phyloP scores from a whole-genome alignment of 164 flowering plant species.

The Vitis labrusca region DNA sequence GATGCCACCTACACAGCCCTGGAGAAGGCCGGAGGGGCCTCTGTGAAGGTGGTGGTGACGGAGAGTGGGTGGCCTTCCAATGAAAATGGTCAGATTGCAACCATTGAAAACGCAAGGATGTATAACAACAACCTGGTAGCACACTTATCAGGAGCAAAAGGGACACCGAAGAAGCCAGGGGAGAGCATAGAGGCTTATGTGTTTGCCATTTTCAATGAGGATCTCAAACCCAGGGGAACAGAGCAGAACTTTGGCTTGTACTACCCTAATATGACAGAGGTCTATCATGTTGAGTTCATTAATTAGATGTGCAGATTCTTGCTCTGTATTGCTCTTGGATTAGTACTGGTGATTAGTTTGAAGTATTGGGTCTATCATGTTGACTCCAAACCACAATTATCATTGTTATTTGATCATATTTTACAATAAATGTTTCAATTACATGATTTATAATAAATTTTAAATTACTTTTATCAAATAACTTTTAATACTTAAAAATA shows the following conservation, averaged over 20 bases:
- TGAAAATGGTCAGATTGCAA: slow-evolving; percentile 7
- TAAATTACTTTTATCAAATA: too few relatives aligned
- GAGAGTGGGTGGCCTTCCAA: slow-evolving; percentile 32
- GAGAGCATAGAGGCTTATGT: slow-evolving; percentile 12
- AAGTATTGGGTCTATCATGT: too few relatives aligned
- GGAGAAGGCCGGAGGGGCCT: slow-evolving; percentile 5
- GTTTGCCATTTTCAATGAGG: slow-evolving; percentile 27
- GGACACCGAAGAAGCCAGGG: slow-evolving; percentile 29
- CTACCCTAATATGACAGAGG: slow-evolving; percentile 16
- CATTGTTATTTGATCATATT: too few relatives aligned
- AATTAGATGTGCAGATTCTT: neutral
- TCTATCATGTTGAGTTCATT: neutral
- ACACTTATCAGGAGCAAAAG: neutral
- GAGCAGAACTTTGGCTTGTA: slow-evolving; percentile 28
- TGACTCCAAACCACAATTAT: too few relatives aligned
- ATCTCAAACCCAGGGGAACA: slow-evolving; percentile 19
- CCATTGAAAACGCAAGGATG: slow-evolving; percentile 9
- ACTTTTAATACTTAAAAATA: too few relatives aligned
- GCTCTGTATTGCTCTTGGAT: too few relatives aligned
- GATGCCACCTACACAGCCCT: slow-evolving; percentile 23
- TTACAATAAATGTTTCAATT: too few relatives aligned
- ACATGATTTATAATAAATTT: too few relatives aligned
- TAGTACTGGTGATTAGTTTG: too few relatives aligned
- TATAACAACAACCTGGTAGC: slow-evolving; percentile 14
- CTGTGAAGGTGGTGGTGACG: slow-evolving; percentile 12